These are phyloP conservation scores for Myxozyma vanderwaltii DNA, from an alignment of 805 yeast genomes.

Conservation along the genomic window DNA sequence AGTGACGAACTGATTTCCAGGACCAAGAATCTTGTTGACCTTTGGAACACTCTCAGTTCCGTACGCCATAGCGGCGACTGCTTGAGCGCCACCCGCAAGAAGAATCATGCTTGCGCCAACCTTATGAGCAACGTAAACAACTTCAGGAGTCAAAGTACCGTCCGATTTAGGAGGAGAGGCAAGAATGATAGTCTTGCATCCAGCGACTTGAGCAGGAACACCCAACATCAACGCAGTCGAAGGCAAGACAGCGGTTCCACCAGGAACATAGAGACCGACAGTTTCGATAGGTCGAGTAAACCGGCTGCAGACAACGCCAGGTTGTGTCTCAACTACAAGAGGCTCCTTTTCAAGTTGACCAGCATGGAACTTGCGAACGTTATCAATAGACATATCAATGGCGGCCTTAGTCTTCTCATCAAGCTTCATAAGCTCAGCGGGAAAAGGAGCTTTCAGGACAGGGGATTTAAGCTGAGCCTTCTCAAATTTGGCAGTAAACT, in stretches of 20 bases:
- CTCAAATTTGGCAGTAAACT: slow-evolving; percentile 87
- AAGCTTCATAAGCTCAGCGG: slow-evolving; percentile 70
- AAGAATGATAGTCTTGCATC: slow-evolving; percentile 84
- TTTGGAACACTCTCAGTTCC: slow-evolving; percentile 92
- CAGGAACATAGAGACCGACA: slow-evolving; percentile 96
- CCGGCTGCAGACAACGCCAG: slow-evolving; percentile 92
- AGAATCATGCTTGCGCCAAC: slow-evolving; percentile 89
- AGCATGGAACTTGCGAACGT: slow-evolving; percentile 87
- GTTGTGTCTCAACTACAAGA: slow-evolving; percentile 83
- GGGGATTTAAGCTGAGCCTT: slow-evolving; percentile 74
- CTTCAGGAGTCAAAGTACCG: slow-evolving; percentile 94
- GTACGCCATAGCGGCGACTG: slow-evolving; percentile 97
- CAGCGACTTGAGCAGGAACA: slow-evolving; percentile 97
- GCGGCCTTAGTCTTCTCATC: slow-evolving; percentile 76
- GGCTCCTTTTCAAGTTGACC: slow-evolving; percentile 82
- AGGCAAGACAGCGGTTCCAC: slow-evolving; percentile 98
- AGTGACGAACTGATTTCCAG: slow-evolving; percentile 98
- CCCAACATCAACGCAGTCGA: slow-evolving; percentile 98
- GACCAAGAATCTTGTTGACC: slow-evolving; percentile 96
- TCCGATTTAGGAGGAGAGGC: slow-evolving; percentile 96
- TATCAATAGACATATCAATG: slow-evolving; percentile 83
- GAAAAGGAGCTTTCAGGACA: slow-evolving; percentile 84
- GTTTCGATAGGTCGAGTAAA: slow-evolving; percentile 92
- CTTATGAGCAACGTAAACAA: slow-evolving; percentile 94
- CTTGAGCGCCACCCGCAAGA: slow-evolving; percentile 99